These are phyloP conservation scores for Trichoderma sp. DNA, from an alignment of 2,329 filamentous ascomycete genomes.

Conservation along the genomic window DNA sequence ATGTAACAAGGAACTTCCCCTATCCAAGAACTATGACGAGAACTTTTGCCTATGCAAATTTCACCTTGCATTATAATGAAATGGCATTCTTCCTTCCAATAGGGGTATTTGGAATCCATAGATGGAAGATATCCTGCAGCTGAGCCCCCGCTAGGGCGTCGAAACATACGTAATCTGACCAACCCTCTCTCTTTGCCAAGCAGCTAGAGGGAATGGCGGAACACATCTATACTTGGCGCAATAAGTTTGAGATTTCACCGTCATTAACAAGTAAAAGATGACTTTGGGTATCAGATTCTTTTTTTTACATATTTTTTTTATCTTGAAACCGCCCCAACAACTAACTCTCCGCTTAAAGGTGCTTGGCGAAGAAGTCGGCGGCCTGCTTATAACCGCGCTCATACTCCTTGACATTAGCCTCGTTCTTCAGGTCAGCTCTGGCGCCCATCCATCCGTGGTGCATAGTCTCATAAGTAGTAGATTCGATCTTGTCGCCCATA, in stretches of 20 bases:
- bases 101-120: background rate
- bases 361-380: conserved; percentile 42
- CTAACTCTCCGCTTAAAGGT: conserved; percentile 30
- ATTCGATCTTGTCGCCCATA: conserved; percentile 37
- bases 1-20: background rate
- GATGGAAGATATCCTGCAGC: background rate
- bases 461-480: conserved; percentile 50
- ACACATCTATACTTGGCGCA: background rate
- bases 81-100: background rate
- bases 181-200: background rate
- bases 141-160: background rate
- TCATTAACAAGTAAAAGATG: background rate
- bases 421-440: conserved; percentile 44
- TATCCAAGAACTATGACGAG: background rate
- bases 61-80: background rate
- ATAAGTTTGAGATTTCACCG: background rate
- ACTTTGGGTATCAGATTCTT: background rate
- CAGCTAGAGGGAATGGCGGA: background rate
- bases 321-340: background rate
- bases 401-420: conserved; percentile 46
- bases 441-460: conserved; percentile 61
- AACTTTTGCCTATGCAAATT: background rate
- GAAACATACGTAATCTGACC: background rate
- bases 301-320: background rate
- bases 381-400: conserved; percentile 47